These are phyloP conservation scores for Kodamaea neixiangensis DNA, from an alignment of 805 yeast species.

Conservation along the genomic window DNA sequence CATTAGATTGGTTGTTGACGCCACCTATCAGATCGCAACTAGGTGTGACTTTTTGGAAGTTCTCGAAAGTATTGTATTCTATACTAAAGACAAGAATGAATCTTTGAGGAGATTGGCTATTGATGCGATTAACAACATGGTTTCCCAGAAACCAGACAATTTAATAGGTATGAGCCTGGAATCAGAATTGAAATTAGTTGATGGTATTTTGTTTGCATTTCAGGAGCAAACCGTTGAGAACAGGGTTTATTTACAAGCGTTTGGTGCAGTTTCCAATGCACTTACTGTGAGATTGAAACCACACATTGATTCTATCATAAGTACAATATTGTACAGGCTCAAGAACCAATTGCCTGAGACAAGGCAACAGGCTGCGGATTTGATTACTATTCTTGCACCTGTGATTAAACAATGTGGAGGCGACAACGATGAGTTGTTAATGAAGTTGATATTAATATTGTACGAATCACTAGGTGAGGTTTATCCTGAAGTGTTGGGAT, in stretches of 20 bases:
- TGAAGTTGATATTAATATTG: slow-evolving; percentile 70
- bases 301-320: slow-evolving; percentile 69
- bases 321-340: slow-evolving; percentile 70
- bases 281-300: slow-evolving; percentile 68
- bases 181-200: slow-evolving; percentile 67
- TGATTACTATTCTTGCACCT: slow-evolving; percentile 66
- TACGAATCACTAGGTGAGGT: slow-evolving; percentile 94
- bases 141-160: slow-evolving; percentile 37
- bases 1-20: slow-evolving; percentile 63
- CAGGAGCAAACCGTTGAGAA: slow-evolving; percentile 74
- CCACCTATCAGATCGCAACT: slow-evolving; percentile 66
- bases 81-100: slow-evolving; percentile 81
- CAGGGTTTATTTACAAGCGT: slow-evolving; percentile 55
- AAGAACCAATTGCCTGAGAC: slow-evolving; percentile 70
- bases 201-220: slow-evolving; percentile 76
- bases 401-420: slow-evolving; percentile 58
- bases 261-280: slow-evolving; percentile 62
- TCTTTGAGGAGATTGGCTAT: slow-evolving; percentile 77
- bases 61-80: slow-evolving; percentile 55
- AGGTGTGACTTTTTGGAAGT: slow-evolving; percentile 66
- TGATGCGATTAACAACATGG: slow-evolving; percentile 62
- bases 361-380: slow-evolving; percentile 82
- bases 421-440: slow-evolving; percentile 57
- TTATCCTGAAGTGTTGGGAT: slow-evolving; percentile 90
- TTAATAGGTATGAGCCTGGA: slow-evolving; percentile 59